phyloP scores from a whole-genome alignment of 768 basidiomycete species.

The Lactarius tabidus region DNA sequence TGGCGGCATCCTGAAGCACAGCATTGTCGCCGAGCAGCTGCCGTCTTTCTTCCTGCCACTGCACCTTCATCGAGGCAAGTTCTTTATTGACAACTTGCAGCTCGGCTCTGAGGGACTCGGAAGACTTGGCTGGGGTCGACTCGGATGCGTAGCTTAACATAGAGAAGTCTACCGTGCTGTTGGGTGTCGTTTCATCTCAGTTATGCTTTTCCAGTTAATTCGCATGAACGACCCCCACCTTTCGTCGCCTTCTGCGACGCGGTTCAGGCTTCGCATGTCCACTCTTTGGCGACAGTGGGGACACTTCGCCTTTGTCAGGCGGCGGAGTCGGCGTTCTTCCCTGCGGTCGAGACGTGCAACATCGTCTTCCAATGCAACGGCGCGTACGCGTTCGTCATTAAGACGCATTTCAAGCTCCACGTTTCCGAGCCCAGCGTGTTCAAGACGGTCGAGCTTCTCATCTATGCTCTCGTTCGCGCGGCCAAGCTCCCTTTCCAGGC shows the following conservation, averaged over 20 bases:
- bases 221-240: constrained; percentile 43
- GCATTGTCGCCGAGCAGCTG: constrained; percentile 66
- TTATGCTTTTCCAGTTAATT: neutral
- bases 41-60: constrained; percentile 67
- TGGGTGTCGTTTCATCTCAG: neutral
- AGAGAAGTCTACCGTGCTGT: constrained; percentile 53
- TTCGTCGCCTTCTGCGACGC: constrained; percentile 48
- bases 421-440: constrained; percentile 72
- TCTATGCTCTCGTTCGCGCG: constrained; percentile 82
- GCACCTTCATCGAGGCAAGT: constrained; percentile 57
- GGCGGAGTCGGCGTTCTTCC: constrained; percentile 63
- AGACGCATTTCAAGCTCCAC: constrained; percentile 67
- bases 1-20: constrained; percentile 65
- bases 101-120: constrained; percentile 57
- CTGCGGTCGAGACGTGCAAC: constrained; percentile 57
- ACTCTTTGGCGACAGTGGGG: constrained; percentile 65
- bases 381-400: constrained; percentile 62
- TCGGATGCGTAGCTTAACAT: constrained; percentile 46
- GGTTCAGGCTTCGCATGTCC: constrained; percentile 44
- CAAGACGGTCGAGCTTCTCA: constrained; percentile 81
- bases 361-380: constrained; percentile 61
- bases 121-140: constrained; percentile 63
- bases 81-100: constrained; percentile 59
- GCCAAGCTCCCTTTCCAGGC: constrained; percentile 72
- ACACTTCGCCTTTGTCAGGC: constrained; percentile 60